Evolutionary conservation across 371 early-diverging fungal species (phyloP).

Genomic region (Enterocytospora artemiae): DNA sequence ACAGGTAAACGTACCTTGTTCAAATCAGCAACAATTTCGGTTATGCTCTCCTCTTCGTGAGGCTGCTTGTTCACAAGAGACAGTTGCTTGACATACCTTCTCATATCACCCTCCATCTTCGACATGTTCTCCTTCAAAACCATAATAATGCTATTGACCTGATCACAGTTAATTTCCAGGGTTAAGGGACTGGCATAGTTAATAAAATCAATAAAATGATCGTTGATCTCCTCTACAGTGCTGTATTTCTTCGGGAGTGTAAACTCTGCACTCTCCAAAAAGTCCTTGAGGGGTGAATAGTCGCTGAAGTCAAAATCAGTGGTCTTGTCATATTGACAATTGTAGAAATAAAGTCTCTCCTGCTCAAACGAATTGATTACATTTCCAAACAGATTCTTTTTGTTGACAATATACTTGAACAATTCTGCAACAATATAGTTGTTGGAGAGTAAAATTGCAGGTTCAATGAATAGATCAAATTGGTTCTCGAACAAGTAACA

Average conservation of each 20-base stretch:
- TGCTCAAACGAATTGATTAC: neutral
- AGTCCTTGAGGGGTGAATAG: constrained; percentile 19
- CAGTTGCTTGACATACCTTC: neutral
- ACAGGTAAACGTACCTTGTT: neutral
- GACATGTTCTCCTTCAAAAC: constrained; percentile 4
- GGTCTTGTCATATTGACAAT: constrained; percentile 6
- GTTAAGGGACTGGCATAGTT: neutral
- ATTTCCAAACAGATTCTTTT: constrained; percentile 61
- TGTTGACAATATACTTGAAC: constrained; percentile 4
- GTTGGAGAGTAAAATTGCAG: constrained; percentile 26
- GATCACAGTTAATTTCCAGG: neutral
- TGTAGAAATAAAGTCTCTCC: neutral
- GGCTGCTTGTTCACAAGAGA: constrained; percentile 11
- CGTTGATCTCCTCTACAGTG: constrained; percentile 19
- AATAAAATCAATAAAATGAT: neutral
- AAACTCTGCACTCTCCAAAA: constrained; percentile 3
- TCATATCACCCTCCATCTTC: neutral
- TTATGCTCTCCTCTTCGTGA: neutral
- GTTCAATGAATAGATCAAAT: constrained; percentile 30
- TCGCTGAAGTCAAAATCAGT: constrained; percentile 15
- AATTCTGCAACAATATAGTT: constrained; percentile 64
- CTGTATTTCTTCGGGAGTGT: neutral
- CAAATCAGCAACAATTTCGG: neutral
- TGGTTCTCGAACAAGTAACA: constrained; percentile 22
- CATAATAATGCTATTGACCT: constrained; percentile 2